These are phyloP conservation scores for Mucor indicus DNA, from an alignment of 371 early-diverging fungal genomes.

Conservation along the genomic window DNA sequence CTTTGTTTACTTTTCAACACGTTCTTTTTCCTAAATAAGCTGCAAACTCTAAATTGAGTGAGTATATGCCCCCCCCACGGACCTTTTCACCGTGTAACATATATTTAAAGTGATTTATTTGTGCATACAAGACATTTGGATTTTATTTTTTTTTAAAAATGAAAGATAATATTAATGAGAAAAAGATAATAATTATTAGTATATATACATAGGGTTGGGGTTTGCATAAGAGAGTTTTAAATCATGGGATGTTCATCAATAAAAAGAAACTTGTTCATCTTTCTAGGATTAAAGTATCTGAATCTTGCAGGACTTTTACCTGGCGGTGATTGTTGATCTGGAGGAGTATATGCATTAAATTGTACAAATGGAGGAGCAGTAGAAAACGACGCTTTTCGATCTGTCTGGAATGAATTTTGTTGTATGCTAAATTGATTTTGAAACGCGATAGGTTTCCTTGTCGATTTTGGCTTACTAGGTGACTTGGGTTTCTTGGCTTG, in stretches of 20 bases:
- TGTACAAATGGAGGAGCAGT: slow-evolving; percentile 21
- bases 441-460: slow-evolving; percentile 5
- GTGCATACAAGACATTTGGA: too few species aligned
- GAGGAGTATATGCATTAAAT: slow-evolving; percentile 14
- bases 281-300: slow-evolving; percentile 51
- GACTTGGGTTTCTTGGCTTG: background rate
- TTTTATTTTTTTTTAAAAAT: too few species aligned
- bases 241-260: slow-evolving; percentile 50
- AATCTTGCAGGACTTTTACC: slow-evolving; percentile 40
- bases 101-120: too few species aligned
- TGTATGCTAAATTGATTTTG: slow-evolving; percentile 14
- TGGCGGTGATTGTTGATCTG: slow-evolving; percentile 1
- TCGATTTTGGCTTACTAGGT: background rate
- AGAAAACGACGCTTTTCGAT: slow-evolving; percentile 13
- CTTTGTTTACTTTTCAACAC: too few species aligned
- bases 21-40: too few species aligned
- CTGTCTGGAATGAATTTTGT: background rate
- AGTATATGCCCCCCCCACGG: too few species aligned
- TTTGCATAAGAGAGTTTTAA: too few species aligned
- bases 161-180: too few species aligned
- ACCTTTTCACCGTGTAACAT: too few species aligned
- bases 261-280: slow-evolving; percentile 52
- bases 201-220: too few species aligned
- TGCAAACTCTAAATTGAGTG: too few species aligned
- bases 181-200: too few species aligned